Conservation (phyloP, 345 rosid species). For the Anastatica hierochuntica region DNA sequence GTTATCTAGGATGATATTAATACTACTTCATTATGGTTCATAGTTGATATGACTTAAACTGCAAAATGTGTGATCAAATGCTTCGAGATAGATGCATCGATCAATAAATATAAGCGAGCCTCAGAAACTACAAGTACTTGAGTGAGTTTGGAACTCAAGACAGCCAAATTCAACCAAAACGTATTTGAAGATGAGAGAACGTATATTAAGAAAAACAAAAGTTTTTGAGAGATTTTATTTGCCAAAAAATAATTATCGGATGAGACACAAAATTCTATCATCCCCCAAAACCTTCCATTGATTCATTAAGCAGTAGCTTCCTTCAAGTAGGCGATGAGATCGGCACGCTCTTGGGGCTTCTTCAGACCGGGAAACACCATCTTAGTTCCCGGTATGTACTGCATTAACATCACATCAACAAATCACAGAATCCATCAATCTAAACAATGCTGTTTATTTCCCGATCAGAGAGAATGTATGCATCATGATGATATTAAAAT, state of each 20-base stretch:
- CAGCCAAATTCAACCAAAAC: slow-evolving; percentile 11
- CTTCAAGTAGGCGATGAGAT: slow-evolving; percentile 90
- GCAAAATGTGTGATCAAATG: neutral
- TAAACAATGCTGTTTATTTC: neutral
- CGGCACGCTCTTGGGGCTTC: slow-evolving; percentile 89
- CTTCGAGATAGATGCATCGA: neutral
- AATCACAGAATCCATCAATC: neutral
- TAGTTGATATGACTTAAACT: too few species aligned
- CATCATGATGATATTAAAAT: too few species aligned
- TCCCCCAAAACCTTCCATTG: neutral
- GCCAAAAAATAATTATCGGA: slow-evolving; percentile 20
- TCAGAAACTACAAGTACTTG: too few species aligned
- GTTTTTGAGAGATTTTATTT: slow-evolving; percentile 19
- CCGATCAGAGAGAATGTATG: neutral
- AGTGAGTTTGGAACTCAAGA: neutral
- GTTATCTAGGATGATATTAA: neutral
- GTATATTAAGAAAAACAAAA: neutral
- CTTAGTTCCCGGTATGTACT: slow-evolving; percentile 98
- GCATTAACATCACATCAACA: slow-evolving; percentile 19
- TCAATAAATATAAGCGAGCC: neutral
- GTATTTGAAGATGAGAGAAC: slow-evolving; percentile 3
- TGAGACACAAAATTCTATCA: too few species aligned
- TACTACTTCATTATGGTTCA: neutral
- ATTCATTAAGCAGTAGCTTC: slow-evolving; percentile 45
- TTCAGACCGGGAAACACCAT: slow-evolving; percentile 98